These are phyloP conservation scores for Berberis vulgaris DNA, from an alignment of 164 flowering plant species.

Conservation along the genomic window DNA sequence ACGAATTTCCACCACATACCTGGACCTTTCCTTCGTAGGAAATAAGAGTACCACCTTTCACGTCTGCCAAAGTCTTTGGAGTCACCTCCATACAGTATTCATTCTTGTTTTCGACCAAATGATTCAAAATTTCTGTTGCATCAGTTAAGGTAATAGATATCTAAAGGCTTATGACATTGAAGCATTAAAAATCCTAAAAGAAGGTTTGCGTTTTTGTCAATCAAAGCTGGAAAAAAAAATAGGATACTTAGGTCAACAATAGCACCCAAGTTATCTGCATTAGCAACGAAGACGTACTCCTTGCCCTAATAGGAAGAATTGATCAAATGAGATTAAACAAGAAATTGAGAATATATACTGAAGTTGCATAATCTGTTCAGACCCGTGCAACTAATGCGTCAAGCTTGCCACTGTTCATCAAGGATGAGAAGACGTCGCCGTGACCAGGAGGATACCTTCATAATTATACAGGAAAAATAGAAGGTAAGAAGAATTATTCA, in stretches of 20 bases:
- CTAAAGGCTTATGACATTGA: no score
- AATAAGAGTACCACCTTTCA: slow-evolving; percentile 97
- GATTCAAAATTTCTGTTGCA: slow-evolving; percentile 75
- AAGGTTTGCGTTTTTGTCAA: background rate
- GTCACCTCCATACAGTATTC: slow-evolving; percentile 99
- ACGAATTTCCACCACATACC: slow-evolving; percentile 33
- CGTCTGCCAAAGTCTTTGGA: slow-evolving; percentile 98
- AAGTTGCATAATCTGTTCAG: background rate
- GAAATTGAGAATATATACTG: background rate
- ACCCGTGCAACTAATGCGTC: slow-evolving; percentile 82
- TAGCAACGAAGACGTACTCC: slow-evolving; percentile 92
- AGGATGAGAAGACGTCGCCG: slow-evolving; percentile 91
- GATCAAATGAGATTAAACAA: background rate
- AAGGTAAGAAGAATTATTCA: background rate
- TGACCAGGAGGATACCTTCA: slow-evolving; percentile 98
- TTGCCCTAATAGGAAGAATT: slow-evolving; percentile 56
- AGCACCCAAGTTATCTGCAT: slow-evolving; percentile 98
- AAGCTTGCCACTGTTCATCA: slow-evolving; percentile 93
- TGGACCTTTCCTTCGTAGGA: slow-evolving; percentile 97
- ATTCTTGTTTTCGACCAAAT: slow-evolving; percentile 78
- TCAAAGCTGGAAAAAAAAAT: slow-evolving; percentile 13
- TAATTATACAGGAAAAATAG: background rate
- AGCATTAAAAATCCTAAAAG: no score
- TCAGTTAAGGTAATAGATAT: slow-evolving; percentile 40
- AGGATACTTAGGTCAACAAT: slow-evolving; percentile 97